phyloP scores from a whole-genome alignment of 371 early-diverging fungal species.

The Mucor saturninus region DNA sequence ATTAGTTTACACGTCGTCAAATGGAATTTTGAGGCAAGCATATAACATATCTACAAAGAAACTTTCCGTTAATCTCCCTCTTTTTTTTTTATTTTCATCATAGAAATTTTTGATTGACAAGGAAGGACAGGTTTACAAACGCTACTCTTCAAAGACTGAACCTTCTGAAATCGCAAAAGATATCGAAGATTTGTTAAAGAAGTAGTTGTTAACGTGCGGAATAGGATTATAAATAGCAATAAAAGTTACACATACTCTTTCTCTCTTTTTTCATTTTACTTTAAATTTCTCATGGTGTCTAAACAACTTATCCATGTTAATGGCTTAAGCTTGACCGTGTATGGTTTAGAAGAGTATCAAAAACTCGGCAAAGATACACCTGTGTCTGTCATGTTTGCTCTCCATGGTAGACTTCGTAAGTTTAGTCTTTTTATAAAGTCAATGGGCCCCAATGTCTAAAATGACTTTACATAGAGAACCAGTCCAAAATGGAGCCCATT shows the following conservation, averaged over 20 bases:
- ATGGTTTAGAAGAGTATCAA: conserved; percentile 47
- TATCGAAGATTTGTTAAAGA: conserved; percentile 46
- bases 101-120: conserved; percentile 77
- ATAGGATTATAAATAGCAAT: not conserved
- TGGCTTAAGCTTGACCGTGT: conserved; percentile 40
- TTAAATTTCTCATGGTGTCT: conserved; percentile 11
- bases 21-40: conserved; percentile 73
- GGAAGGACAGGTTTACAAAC: conserved; percentile 69
- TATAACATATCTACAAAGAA: not conserved
- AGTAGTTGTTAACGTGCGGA: conserved; percentile 3
- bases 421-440: not conserved
- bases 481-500: conserved; percentile 35
- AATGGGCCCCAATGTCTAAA: not conserved
- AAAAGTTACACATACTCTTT: conserved; percentile 1
- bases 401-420: conserved; percentile 53
- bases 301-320: conserved; percentile 22
- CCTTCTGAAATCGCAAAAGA: conserved; percentile 61
- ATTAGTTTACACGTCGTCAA: conserved; percentile 65
- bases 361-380: conserved; percentile 14
- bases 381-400: conserved; percentile 46
- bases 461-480: conserved; percentile 25
- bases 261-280: conserved; percentile 4
- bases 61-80: no score
- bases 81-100: not conserved
- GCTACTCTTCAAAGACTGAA: conserved; percentile 64